phyloP scores from a whole-genome alignment of 2,329 filamentous ascomycete genomes.

The Penicillium sp. region DNA sequence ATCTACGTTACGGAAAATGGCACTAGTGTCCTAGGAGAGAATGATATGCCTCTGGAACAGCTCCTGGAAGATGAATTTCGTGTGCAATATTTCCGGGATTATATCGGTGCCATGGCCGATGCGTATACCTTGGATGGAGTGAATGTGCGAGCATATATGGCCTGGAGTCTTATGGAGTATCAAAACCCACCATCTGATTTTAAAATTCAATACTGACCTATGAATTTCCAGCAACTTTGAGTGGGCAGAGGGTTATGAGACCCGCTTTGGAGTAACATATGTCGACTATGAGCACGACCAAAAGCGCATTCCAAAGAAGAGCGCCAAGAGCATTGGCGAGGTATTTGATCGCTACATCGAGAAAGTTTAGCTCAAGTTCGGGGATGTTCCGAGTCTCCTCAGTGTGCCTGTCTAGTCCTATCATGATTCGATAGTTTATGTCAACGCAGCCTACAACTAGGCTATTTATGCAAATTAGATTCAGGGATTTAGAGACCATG shows the following conservation, averaged over 20 bases:
- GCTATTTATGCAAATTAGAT: no score
- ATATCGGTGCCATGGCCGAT: constrained; percentile 76
- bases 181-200: no score
- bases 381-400: not conserved
- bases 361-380: constrained; percentile 53
- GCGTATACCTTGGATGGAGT: constrained; percentile 75
- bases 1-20: constrained; percentile 92
- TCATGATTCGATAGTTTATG: not conserved
- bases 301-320: constrained; percentile 83
- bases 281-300: constrained; percentile 82
- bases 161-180: constrained; percentile 83
- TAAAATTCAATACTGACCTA: not conserved
- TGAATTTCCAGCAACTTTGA: constrained; percentile 69
- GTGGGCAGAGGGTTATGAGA: constrained; percentile 90
- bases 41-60: constrained; percentile 70
- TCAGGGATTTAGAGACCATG: no score
- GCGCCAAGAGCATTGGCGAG: constrained; percentile 70
- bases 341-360: constrained; percentile 73
- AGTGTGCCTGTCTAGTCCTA: not conserved
- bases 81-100: constrained; percentile 75
- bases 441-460: no score
- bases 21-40: constrained; percentile 82
- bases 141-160: constrained; percentile 78
- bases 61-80: constrained; percentile 83
- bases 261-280: constrained; percentile 80